Base-by-base conservation (phyloP, 805 yeast species). In the Ogataea henricii region DNA sequence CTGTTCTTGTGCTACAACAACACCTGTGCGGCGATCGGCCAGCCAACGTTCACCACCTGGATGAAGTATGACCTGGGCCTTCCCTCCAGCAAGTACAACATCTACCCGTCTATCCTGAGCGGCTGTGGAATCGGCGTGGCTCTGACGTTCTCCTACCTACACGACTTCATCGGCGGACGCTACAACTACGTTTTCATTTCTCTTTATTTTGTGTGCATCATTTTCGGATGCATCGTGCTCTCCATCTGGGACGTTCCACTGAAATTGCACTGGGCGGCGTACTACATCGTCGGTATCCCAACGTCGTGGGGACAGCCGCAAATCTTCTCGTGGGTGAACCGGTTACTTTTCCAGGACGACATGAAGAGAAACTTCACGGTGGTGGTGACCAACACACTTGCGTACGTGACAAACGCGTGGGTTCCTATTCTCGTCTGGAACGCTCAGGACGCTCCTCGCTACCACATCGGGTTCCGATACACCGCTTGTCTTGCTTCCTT, bases 251-350 rank as follows among this genome's bases (percentile, higher is more conserved):
- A 76, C 26, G 68, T 80, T 17, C 79, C 80, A 1, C 55, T 51
- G 4, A 76, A 77, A 2, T 66, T 74, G 29, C 81, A 78, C 46
- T 80, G 82, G 81, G 64, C 72, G 10, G 62, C 73, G 18, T 80
- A 76, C 57, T 78, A 70, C 55, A 54, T 77, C 22, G 56, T 74
- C 3, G 79, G 79, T 1, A 61, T 74, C 13, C 81, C 83, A 3
- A 64, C 75, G 0, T 52, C 75, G 6, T 72, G 73, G 73, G 83
- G 83, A 0, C 84, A 78, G 60, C 83, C 84, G 1, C 70, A 75
- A 55, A 75, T 79, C 8, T 79, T 71, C 49, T 67, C 81, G 2
- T 80, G 84, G 85, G 72, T 79, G 17, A 80, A 80, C 56, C 65
- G 78, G 30, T 55, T 73, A 21, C 55, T 79, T 22, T 66, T 65